Conservation (phyloP, 192 early-diverging fungal genomes). For the Backusella tarrabulga region DNA sequence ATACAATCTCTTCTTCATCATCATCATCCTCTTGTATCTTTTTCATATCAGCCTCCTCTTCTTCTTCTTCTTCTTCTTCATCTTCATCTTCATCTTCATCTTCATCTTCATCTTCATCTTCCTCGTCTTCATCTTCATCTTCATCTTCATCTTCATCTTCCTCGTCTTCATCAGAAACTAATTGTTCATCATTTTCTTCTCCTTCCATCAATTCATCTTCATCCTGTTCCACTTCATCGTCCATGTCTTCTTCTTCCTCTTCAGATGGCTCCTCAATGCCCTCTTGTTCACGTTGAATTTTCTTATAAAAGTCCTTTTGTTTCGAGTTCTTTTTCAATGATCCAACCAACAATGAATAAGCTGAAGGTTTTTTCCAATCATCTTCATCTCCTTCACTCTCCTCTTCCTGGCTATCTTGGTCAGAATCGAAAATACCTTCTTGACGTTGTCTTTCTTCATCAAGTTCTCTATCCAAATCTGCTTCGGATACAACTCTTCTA, state of each 20-base stretch:
- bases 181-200: not conserved
- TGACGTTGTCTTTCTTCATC: conserved; percentile 29
- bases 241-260: conserved; percentile 15
- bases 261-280: conserved; percentile 35
- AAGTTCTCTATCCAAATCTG: conserved; percentile 47
- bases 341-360: conserved; percentile 58
- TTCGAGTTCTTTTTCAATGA: conserved; percentile 57
- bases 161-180: conserved; percentile 9
- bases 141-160: conserved; percentile 24
- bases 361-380: conserved; percentile 47
- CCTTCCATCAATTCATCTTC: conserved; percentile 25
- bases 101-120: conserved; percentile 30
- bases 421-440: conserved; percentile 37
- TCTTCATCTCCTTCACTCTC: conserved; percentile 43
- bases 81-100: not conserved
- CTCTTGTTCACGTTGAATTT: conserved; percentile 50
- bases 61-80: not conserved
- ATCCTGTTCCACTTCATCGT: conserved; percentile 24
- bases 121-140: conserved; percentile 26
- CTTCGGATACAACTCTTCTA: conserved; percentile 47
- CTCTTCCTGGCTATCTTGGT: conserved; percentile 25
- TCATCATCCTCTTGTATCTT: conserved; percentile 34
- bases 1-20: conserved; percentile 15
- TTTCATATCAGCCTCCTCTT: conserved; percentile 23
- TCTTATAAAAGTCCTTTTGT: conserved; percentile 47